Evolutionary conservation across 768 basidiomycete genomes (phyloP), one percentile per base, ranked within the genome.

Genomic region (Heimioporus sp.): DNA sequence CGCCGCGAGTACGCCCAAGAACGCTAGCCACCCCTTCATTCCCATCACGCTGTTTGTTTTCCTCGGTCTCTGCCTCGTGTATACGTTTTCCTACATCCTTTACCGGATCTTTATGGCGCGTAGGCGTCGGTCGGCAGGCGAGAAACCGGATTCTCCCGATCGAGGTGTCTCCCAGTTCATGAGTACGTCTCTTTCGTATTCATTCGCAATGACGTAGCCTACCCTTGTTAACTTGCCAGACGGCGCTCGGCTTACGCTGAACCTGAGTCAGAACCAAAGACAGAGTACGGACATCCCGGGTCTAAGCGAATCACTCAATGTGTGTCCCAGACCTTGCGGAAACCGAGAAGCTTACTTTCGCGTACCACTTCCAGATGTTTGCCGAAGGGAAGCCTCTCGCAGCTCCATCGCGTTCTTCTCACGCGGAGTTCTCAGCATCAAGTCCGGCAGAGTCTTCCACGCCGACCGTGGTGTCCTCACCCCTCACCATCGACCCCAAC

Each of bases 91-190:
- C 31, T 67, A 67, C 36, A 13, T 66, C 28, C 46, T 70, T 39
- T 70, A 67, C 46, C 64, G 68, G 2, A 32, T 62, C 37, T 10
- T 63, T 48, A 59, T 58, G 55, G 32, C 55, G n/a, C 52, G 47
- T 41, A 58, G 48, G 51, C 62, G 44, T 21, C 44, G 9, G 4
- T 51, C 63, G 2, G 11, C 52, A 40, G 51, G 40, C 5, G 56
- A 51, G n/a, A 16, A n/a, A 10, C 62, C 62, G 20, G 61, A 57
- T 10, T 43, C 52, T n/a, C 57, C 67, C 11, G 57, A 62, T 21
- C 60, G 56, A 17, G 60, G 54, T 13, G 63, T 69, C 11, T 52
- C 60, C 46, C 58, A 53, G 45, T 65, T 67, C 7, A 69, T 65
- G 67, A 69, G 63, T 62, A 38, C 11, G 53, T 58, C 24, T 15